Base-by-base conservation (phyloP, 2,329 filamentous ascomycete genomes). In the Aspergillus vadensis region DNA sequence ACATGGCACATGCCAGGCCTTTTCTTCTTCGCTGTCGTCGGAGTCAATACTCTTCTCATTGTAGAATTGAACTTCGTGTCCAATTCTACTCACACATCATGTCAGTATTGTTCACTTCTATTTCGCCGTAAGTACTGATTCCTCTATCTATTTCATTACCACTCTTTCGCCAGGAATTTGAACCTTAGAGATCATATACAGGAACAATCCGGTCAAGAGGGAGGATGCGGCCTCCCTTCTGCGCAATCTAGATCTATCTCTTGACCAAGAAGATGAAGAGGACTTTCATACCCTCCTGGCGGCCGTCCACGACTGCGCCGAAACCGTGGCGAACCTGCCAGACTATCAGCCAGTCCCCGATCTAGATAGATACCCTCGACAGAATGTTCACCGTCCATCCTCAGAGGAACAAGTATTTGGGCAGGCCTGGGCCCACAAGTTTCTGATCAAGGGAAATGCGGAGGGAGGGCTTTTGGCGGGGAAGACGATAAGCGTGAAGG, bases 401-500 rank as follows among this genome's bases (percentile, higher is more conserved):
- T 60, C 65, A 15, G 70, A 74, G 30, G 81, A 80, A 44, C 80
- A 85, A 56, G 77, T 72, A 4, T 77, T 79, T 15, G 82, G 81
- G 0, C 73, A 80, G 62, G 82, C 82, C 0, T 84, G 82, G 82
- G 81, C 81, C 1, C 81, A 83, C 65, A 80, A 75, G 41, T 83
- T 83, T 49, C 70, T 77, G 4, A 83, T 85, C 47, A 70, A 70
- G 48, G 79, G 70, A 25, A 72, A 70, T 23, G 39, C 65, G 2
- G 47, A 63, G 27, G 70, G 63, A 14, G 69, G 67, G 3, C 32
- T 55, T 4, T 59, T 82, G n/a, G 72, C 63, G 55, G 80, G 78
- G 0, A 85, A 81, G 53, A 80, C 77, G 0, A 66, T 85, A 3
- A 82, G 81, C 59, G 62, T 86, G 14, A 86, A 86, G 65, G 84